Conservation (phyloP, 805 yeast species). For the Scheffersomyces stipitis region DNA sequence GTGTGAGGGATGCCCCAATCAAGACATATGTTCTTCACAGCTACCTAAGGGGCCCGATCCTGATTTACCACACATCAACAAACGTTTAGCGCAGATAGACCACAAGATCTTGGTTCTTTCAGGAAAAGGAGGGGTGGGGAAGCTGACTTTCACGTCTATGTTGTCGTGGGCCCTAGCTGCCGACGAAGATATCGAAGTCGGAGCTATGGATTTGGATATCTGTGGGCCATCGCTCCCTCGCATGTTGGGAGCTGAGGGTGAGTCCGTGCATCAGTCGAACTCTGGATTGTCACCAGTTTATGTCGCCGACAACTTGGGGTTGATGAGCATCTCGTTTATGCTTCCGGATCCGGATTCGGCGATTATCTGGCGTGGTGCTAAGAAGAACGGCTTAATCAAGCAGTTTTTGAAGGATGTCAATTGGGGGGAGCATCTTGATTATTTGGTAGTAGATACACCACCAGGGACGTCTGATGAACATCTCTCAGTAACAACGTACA, state of each 20-base stretch:
- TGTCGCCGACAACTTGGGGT: conserved; percentile 89
- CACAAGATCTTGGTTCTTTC: conserved; percentile 81
- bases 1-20: conserved; percentile 93
- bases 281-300: conserved; percentile 97
- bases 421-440: conserved; percentile 85
- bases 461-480: conserved; percentile 99
- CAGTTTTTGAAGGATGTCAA: conserved; percentile 92
- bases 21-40: conserved; percentile 78
- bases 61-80: conserved; percentile 74
- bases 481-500: conserved; percentile 79
- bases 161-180: conserved; percentile 95
- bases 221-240: conserved; percentile 97
- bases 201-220: conserved; percentile 95
- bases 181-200: conserved; percentile 75
- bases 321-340: conserved; percentile 95
- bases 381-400: conserved; percentile 88
- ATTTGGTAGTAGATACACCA: conserved; percentile 90
- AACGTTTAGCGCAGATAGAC: conserved; percentile 59
- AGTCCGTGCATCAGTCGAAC: conserved; percentile 81
- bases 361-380: conserved; percentile 96
- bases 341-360: conserved; percentile 92
- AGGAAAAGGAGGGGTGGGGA: conserved; percentile 96
- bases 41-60: conserved; percentile 95
- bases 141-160: conserved; percentile 93
- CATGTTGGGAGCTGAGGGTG: conserved; percentile 90